These are phyloP conservation scores for Pichia sp. DNA, from an alignment of 1,139 yeast genomes.

Conservation along the genomic window DNA sequence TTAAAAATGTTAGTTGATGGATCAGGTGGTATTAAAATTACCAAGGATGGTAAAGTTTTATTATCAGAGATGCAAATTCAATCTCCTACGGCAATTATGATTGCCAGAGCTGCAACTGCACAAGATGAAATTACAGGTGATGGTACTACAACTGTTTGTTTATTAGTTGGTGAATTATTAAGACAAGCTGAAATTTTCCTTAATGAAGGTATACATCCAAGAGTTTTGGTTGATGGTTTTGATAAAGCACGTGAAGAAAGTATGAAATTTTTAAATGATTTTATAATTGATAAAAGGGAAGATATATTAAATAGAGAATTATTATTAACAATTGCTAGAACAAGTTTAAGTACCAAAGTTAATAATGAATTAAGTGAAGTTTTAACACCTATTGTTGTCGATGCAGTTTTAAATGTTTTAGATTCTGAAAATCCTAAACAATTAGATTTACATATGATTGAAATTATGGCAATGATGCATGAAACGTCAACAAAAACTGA, in stretches of 20 bases:
- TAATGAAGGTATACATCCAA: slow-evolving; percentile 93
- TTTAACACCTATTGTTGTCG: slow-evolving; percentile 90
- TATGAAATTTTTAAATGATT: slow-evolving; percentile 60
- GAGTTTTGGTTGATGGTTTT: slow-evolving; percentile 92
- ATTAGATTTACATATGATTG: slow-evolving; percentile 94
- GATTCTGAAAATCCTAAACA: slow-evolving; percentile 41
- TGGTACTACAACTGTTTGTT: slow-evolving; percentile 96
- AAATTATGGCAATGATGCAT: slow-evolving; percentile 97
- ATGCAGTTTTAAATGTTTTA: slow-evolving; percentile 81
- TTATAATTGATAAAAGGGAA: slow-evolving; percentile 34
- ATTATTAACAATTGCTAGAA: slow-evolving; percentile 83
- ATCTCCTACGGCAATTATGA: slow-evolving; percentile 99
- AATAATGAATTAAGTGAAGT: slow-evolving; percentile 68
- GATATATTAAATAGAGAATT: slow-evolving; percentile 67
- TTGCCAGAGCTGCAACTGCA: slow-evolving; percentile 97
- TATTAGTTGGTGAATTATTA: slow-evolving; percentile 89
- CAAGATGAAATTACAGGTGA: slow-evolving; percentile 99
- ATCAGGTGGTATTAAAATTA: slow-evolving; percentile 87
- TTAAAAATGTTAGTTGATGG: slow-evolving; percentile 96
- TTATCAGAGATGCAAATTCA: slow-evolving; percentile 97
- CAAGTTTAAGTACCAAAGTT: slow-evolving; percentile 85
- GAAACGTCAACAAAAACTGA: slow-evolving; percentile 79
- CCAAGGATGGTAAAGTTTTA: slow-evolving; percentile 95
- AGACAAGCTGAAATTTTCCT: slow-evolving; percentile 92
- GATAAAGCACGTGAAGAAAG: slow-evolving; percentile 80